Conservation (phyloP, 2,329 filamentous ascomycete genomes). For the Aspergillus nomiae region DNA sequence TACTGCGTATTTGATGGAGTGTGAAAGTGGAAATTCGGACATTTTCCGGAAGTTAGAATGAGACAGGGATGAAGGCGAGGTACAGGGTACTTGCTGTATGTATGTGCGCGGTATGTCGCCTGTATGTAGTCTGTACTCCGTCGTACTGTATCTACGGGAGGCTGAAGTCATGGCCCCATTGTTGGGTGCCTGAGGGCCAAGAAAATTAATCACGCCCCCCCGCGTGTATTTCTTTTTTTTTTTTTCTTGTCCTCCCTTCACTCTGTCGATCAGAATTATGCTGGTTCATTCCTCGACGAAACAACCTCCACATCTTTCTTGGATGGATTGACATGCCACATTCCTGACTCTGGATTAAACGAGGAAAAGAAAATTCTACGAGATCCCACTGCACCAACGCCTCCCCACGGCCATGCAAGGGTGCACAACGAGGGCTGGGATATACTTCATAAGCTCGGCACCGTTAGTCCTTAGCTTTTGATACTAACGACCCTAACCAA, state of each 20-base stretch:
- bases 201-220: not conserved
- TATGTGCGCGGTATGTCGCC: not conserved
- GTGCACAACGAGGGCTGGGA: not conserved
- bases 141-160: not conserved
- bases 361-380: not conserved
- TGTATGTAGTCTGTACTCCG: not conserved
- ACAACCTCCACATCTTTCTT: not conserved
- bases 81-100: not conserved
- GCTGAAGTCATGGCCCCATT: not conserved
- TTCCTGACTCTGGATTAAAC: not conserved
- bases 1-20: not conserved
- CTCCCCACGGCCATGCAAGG: not conserved
- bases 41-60: conserved; percentile 9
- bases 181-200: conserved; percentile 1
- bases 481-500: conserved; percentile 5
- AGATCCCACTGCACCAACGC: not conserved
- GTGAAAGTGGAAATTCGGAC: not conserved
- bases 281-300: not conserved
- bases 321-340: not conserved
- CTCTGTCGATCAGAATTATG: not conserved
- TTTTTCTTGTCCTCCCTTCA: not conserved
- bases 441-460: conserved; percentile 11
- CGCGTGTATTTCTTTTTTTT: not conserved
- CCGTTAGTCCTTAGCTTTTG: conserved; percentile 10
- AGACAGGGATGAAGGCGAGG: not conserved